A percentile compares a stretch with the other conserved stretches of the same genome.
These are phyloP conservation scores for Osmozyma mogii DNA, from an alignment of 805 yeast species.

Conservation along the genomic window DNA sequence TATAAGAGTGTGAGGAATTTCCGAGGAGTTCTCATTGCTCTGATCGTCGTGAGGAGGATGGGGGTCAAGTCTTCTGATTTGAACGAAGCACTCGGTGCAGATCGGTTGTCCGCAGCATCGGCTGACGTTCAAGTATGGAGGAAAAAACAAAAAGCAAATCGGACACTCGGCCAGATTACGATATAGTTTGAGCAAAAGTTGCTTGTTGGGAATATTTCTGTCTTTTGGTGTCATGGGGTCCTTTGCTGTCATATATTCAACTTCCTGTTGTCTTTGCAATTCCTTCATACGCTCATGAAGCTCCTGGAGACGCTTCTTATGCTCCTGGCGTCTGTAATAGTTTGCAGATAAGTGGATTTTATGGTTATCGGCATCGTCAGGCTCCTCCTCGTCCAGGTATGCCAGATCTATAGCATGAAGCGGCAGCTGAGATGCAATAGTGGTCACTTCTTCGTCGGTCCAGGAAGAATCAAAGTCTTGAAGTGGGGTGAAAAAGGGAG, in stretches of 20 bases:
- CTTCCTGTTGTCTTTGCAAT: slow-evolving; percentile 27
- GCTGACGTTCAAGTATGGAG: slow-evolving; percentile 66
- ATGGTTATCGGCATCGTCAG: slow-evolving; percentile 57
- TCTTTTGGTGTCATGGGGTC: slow-evolving; percentile 8
- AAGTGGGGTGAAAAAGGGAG: slow-evolving; percentile 88
- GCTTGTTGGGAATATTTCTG: too few relatives aligned
- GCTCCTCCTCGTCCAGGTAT: slow-evolving; percentile 40
- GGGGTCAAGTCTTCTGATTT: slow-evolving; percentile 84
- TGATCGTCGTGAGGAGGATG: slow-evolving; percentile 80
- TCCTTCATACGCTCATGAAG: slow-evolving; percentile 25
- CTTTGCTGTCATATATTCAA: slow-evolving; percentile 22
- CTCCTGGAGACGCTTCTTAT: slow-evolving; percentile 36
- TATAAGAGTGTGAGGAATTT: slow-evolving; percentile 55
- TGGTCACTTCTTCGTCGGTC: slow-evolving; percentile 58
- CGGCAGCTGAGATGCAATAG: slow-evolving; percentile 40
- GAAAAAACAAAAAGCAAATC: slow-evolving; percentile 84
- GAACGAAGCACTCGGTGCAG: slow-evolving; percentile 95
- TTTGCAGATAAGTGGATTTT: slow-evolving; percentile 44
- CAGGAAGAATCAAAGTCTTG: slow-evolving; percentile 69
- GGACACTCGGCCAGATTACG: slow-evolving; percentile 78
- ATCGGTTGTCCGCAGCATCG: slow-evolving; percentile 91
- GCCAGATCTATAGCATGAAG: slow-evolving; percentile 52
- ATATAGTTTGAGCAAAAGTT: slow-evolving; percentile 54
- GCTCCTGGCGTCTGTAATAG: slow-evolving; percentile 41
- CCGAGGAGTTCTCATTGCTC: slow-evolving; percentile 17